Evolutionary conservation across 208 protist genomes (phyloP).

Genomic region (Leishmania turanica): DNA sequence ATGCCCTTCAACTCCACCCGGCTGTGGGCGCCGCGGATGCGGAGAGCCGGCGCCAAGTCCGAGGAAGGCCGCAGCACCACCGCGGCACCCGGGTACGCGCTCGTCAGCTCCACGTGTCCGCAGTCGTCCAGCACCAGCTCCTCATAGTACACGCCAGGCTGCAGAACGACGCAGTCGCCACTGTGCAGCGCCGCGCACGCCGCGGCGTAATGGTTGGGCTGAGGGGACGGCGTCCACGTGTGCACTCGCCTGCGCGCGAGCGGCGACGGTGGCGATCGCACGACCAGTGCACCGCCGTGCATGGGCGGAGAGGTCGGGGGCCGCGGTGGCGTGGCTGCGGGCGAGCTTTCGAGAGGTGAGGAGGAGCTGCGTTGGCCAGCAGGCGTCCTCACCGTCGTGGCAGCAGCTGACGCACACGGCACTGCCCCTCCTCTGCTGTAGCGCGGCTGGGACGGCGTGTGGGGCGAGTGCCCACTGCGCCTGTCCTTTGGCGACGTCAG

Average conservation of each 20-base stretch:
- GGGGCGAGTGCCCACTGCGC: conserved; percentile 1
- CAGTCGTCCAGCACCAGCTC: conserved; percentile 39
- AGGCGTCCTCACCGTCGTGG: neutral
- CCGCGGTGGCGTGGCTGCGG: conserved; percentile 6
- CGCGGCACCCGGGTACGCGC: conserved; percentile 54
- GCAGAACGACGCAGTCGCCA: conserved; percentile 43
- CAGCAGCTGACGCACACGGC: neutral
- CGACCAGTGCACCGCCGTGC: neutral
- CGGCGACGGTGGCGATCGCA: neutral
- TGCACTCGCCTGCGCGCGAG: conserved; percentile 14
- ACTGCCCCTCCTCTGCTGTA: neutral
- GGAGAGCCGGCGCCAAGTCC: conserved; percentile 49
- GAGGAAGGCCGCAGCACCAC: conserved; percentile 57
- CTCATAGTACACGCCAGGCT: conserved; percentile 72
- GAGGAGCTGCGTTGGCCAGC: neutral
- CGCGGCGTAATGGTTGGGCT: conserved; percentile 7
- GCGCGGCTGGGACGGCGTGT: neutral
- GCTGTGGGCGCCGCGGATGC: conserved; percentile 35
- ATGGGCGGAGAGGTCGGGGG: conserved; percentile 4
- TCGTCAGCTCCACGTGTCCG: conserved; percentile 45
- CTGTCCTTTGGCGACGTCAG: conserved; percentile 12
- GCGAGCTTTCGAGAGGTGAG: neutral
- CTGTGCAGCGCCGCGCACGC: conserved; percentile 7
- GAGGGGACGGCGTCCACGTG: conserved; percentile 8
- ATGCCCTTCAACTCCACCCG: conserved; percentile 46